Evolutionary conservation across 1,284 basidiomycete genomes (phyloP), one percentile per base, ranked within the genome.

Genomic region (Ustilago esculenta): DNA sequence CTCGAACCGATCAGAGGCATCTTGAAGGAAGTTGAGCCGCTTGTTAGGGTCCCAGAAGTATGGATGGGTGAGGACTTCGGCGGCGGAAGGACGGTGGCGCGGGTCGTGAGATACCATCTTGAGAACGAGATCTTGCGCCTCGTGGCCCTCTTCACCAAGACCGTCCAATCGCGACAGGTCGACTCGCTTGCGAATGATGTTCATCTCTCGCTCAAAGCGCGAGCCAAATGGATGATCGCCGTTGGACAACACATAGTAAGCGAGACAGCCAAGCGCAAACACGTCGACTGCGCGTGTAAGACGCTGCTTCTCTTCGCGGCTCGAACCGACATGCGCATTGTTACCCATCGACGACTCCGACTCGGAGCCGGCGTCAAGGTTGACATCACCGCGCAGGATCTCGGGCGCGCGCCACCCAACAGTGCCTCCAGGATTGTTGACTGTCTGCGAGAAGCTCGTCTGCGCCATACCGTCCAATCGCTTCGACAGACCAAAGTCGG

Each of bases 1-100:
- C 83, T 99, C 95, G 82, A 98, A 98, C 1, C 94, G 88, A 82
- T 98, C 95, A 0, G 93, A 97, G 0, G 93, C 92, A 72, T 98
- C 95, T 83, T 96, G 94, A 14, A 99, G 85, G 87, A 98, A 99
- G 42, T 87, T 89, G 3, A 99, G 85, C 30, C 94, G 87, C 70
- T 91, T 89, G 12, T 87, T 88, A 0, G 94, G 85, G 60, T 91
- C 89, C 96, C 95, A 99, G 85, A 98, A 99, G 85, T 92, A 96
- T 0, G 95, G 95, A 83, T 98, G 94, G 21, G 90, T 85, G 17
- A 98, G 85, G 79, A 91, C 92, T 30, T 88, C 88, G 11, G 87
- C 87, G 4, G 94, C 96, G 64, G 92, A 90, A 0, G 94, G 95
- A 72, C 95, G 94, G 5, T 54, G 48, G 4, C 56, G 49, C 18